Evolutionary conservation across 208 protist species (phyloP).

Genomic region (Spongospora subterranea): DNA sequence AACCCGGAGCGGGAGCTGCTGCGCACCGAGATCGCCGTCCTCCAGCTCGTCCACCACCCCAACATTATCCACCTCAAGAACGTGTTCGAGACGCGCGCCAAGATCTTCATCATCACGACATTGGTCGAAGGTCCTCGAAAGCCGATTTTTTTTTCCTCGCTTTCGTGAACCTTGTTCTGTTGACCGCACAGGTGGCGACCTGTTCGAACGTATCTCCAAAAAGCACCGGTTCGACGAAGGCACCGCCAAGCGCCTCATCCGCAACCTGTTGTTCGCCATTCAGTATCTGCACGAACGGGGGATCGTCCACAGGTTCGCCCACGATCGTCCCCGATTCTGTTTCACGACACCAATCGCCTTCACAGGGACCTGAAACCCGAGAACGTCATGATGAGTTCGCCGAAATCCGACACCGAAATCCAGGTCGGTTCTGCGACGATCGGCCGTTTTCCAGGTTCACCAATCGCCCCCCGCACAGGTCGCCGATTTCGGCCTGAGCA

Average conservation of each 20-base stretch:
- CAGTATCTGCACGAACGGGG: conserved; percentile 61
- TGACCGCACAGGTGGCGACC: conserved; percentile 48
- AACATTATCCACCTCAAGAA: conserved; percentile 64
- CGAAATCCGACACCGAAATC: conserved; percentile 59
- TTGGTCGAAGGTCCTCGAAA: conserved; percentile 17
- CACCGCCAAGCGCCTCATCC: not conserved
- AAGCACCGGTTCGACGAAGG: conserved; percentile 47
- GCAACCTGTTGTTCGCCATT: conserved; percentile 47
- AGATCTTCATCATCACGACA: conserved; percentile 64
- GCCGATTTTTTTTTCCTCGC: not conserved
- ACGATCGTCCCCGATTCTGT: not conserved
- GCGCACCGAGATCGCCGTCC: conserved; percentile 61
- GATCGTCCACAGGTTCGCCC: conserved; percentile 58
- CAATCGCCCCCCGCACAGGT: not conserved
- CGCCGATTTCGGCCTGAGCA: conserved; percentile 59
- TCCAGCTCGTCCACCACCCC: conserved; percentile 59
- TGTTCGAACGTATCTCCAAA: conserved; percentile 56
- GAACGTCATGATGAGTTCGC: conserved; percentile 59
- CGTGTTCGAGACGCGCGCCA: conserved; percentile 60
- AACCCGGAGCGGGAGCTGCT: conserved; percentile 58
- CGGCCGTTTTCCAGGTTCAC: not conserved
- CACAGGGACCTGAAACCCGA: conserved; percentile 61
- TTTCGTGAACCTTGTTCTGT: not conserved
- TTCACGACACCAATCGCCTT: not conserved
- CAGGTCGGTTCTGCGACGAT: not conserved